Evolutionary conservation across 1,139 yeast genomes (phyloP).

Genomic region (Arxiozyma heterogenica): DNA sequence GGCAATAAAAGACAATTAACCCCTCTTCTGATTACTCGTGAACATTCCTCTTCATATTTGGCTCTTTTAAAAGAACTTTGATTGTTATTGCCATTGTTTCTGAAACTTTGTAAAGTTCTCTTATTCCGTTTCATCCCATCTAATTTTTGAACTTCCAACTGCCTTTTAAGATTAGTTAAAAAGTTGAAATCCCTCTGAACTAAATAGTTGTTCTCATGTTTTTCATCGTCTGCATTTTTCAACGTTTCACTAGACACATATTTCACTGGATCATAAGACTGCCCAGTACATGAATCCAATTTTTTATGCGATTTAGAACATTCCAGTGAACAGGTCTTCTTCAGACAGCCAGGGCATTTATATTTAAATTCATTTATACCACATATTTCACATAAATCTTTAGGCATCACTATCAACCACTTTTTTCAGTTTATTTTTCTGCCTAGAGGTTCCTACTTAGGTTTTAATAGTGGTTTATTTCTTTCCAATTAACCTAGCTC

Average conservation of each 20-base stretch:
- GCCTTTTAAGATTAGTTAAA: constrained; percentile 51
- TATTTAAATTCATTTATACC: constrained; percentile 44
- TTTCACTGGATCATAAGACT: constrained; percentile 45
- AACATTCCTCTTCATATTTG: constrained; percentile 13
- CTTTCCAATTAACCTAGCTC: neutral
- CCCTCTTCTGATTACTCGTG: constrained; percentile 37
- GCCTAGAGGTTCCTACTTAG: neutral
- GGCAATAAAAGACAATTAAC: constrained; percentile 50
- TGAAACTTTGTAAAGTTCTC: constrained; percentile 21
- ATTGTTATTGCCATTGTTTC: constrained; percentile 8
- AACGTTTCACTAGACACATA: constrained; percentile 36
- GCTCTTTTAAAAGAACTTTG: constrained; percentile 28
- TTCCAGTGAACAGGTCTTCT: constrained; percentile 56
- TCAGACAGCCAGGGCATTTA: constrained; percentile 75
- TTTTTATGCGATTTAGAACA: constrained; percentile 69
- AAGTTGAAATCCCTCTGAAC: constrained; percentile 83
- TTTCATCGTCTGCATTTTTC: constrained; percentile 33
- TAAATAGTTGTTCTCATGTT: constrained; percentile 33
- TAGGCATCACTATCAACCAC: constrained; percentile 1
- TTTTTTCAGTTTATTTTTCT: neutral
- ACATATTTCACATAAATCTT: constrained; percentile 44
- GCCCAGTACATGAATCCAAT: constrained; percentile 57
- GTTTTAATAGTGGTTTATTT: neutral
- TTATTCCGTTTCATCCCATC: constrained; percentile 36
- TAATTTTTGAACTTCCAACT: constrained; percentile 42